Evolutionary conservation across 2,329 filamentous ascomycete genomes (phyloP).

Genomic region (Ceratocystis papillata): DNA sequence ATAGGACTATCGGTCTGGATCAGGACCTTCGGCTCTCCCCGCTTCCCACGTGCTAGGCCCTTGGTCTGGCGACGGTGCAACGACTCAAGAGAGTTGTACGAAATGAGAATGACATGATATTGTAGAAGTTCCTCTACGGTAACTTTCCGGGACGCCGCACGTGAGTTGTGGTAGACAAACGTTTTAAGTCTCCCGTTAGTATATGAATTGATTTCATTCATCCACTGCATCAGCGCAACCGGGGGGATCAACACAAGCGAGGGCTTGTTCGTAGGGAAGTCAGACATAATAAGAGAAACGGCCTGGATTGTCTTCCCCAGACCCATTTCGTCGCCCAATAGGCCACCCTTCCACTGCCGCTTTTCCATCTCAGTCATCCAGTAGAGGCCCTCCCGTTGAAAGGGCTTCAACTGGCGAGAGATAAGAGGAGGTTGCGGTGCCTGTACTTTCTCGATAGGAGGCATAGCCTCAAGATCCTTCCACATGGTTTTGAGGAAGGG

Average conservation of each 20-base stretch:
- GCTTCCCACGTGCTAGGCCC: constrained; percentile 53
- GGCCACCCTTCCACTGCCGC: constrained; percentile 72
- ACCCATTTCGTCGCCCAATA: constrained; percentile 96
- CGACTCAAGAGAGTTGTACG: constrained; percentile 84
- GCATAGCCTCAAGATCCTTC: constrained; percentile 58
- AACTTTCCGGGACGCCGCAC: constrained; percentile 68
- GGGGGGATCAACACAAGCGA: constrained; percentile 84
- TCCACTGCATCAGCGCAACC: constrained; percentile 94
- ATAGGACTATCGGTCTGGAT: constrained; percentile 47
- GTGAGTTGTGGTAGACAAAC: constrained; percentile 80
- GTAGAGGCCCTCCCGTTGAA: constrained; percentile 83
- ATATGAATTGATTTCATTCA: constrained; percentile 65
- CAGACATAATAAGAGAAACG: constrained; percentile 95
- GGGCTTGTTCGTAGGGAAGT: constrained; percentile 73
- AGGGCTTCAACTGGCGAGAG: constrained; percentile 74
- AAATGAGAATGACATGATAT: constrained; percentile 93
- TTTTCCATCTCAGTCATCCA: constrained; percentile 93
- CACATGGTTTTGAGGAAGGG: constrained; percentile 78
- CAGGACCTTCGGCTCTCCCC: neutral
- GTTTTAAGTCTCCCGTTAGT: constrained; percentile 85
- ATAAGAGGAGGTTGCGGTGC: constrained; percentile 54
- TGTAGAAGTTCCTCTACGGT: constrained; percentile 63
- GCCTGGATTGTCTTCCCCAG: constrained; percentile 98
- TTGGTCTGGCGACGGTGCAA: constrained; percentile 87
- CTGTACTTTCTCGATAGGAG: constrained; percentile 49